Percentiles rank a stretch among this genome's conserved stretches.
These are phyloP conservation scores for Thuja plicata DNA, from an alignment of 83 land plant genomes.

Conservation along the genomic window DNA sequence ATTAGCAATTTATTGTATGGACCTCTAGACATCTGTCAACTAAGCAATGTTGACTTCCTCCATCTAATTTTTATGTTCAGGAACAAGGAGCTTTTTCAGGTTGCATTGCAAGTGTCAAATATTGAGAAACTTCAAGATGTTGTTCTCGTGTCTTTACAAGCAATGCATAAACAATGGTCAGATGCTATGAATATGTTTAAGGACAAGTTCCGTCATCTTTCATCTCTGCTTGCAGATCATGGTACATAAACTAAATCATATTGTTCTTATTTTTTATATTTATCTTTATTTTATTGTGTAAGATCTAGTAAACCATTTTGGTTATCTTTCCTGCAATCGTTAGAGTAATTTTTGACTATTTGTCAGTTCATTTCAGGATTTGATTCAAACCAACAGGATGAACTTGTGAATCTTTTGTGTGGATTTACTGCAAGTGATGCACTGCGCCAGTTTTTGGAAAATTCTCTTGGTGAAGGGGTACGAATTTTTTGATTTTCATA, in stretches of 20 bases:
- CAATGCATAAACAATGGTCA: constrained; percentile 90
- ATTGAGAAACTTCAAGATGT: constrained; percentile 85
- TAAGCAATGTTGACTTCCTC: background rate
- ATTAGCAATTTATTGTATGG: background rate
- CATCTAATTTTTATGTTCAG: constrained; percentile 24
- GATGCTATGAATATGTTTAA: constrained; percentile 74
- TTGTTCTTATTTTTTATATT: background rate
- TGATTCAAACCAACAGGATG: constrained; percentile 73
- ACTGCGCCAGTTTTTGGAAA: constrained; percentile 91
- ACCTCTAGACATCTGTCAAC: background rate
- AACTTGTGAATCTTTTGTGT: constrained; percentile 76
- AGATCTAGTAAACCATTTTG: background rate
- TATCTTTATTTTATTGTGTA: background rate
- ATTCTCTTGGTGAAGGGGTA: constrained; percentile 91
- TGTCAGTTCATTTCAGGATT: constrained; percentile 43
- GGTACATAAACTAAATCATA: constrained; percentile 40
- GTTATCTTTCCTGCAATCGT: background rate
- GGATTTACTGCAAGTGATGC: constrained; percentile 89
- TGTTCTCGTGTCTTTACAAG: constrained; percentile 57
- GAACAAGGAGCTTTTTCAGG: constrained; percentile 89
- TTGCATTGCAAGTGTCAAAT: constrained; percentile 91
- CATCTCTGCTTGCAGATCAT: constrained; percentile 73
- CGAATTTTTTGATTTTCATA: background rate
- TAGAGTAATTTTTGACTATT: background rate
- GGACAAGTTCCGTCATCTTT: constrained; percentile 74